Evolutionary conservation across 192 early-diverging fungal species (phyloP), one percentile per base, ranked within the genome.

Genomic region (Phycomyces blakesleeanus): DNA sequence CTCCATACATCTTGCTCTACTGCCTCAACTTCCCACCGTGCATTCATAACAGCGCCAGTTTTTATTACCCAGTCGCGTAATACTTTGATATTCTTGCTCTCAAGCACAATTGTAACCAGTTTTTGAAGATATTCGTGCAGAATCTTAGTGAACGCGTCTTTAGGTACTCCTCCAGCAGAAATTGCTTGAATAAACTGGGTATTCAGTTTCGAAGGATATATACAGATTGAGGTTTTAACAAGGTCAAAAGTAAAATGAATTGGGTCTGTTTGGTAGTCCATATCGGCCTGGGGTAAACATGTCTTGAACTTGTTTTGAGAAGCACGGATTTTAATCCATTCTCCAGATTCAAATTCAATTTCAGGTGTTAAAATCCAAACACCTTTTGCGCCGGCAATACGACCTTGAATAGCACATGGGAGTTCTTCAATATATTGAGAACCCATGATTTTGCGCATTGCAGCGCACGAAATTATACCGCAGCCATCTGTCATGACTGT

Each of bases 401-500:
- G 65, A 0, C 64, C 74, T 67, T 76, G 74, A 25, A 76, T 57
- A 20, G 64, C 69, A 38, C 61, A 67, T 9, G 74, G 74, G 0
- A 71, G 47, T 54, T 58, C 61, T 22, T 61, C 52, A 14, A 20
- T 20, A 5, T 20, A 34, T 20, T 72, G 44, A 4, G 57, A 59
- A 4, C 59, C 51, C 21, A 71, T 62, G 0, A 76, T 29, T 47
- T 61, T 44, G 22, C 40, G 51, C 74, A 76, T 76, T 3, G 74
- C 74, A n/a, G 29, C 20, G 0, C 50, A 51, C 3, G 69, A 72
- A 15, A 76, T 76, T 14, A 62, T 51, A 24, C 64, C 74, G 55
- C 69, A 76, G 0, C 74, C 74, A 64, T 76, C 74, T 18, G 74
- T 76, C 52, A 76, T 61, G 51, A 69, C 72, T n/a, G 49, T 58